Conservation (phyloP, 768 basidiomycete genomes). For the Hygrophorus pudorinus region DNA sequence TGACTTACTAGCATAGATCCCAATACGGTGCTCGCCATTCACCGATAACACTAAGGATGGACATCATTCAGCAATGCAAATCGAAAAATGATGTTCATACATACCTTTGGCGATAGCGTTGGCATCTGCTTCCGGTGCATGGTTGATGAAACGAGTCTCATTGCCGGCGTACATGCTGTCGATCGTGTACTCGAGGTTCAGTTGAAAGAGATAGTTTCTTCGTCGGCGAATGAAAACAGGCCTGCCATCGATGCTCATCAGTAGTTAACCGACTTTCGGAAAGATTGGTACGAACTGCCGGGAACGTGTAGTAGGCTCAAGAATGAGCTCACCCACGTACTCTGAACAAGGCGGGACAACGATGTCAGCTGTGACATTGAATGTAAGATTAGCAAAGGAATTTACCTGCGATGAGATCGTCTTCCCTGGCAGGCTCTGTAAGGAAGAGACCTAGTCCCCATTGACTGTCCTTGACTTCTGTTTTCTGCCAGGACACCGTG, state of each 20-base stretch:
- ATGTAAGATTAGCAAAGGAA: background rate
- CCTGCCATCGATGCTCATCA: slow-evolving; percentile 18
- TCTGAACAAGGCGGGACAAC: slow-evolving; percentile 33
- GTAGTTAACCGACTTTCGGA: background rate
- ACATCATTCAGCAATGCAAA: background rate
- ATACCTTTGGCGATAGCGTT: slow-evolving; percentile 42
- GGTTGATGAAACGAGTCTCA: slow-evolving; percentile 61
- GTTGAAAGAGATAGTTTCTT: slow-evolving; percentile 53
- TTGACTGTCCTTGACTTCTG: slow-evolving; percentile 28
- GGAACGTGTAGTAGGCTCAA: slow-evolving; percentile 34
- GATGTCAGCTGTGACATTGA: background rate
- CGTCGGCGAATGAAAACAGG: slow-evolving; percentile 34
- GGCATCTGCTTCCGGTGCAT: slow-evolving; percentile 21
- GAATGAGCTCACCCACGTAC: slow-evolving; percentile 56
- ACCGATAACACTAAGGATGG: slow-evolving; percentile 43
- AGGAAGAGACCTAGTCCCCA: slow-evolving; percentile 52
- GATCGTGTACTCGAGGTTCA: slow-evolving; percentile 37
- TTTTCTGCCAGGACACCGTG: slow-evolving; percentile 18
- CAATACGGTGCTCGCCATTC: slow-evolving; percentile 60
- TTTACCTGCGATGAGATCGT: slow-evolving; percentile 42
- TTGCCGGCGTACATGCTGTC: slow-evolving; percentile 53
- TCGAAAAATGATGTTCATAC: background rate
- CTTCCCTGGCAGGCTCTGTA: slow-evolving; percentile 28
- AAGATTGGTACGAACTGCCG: slow-evolving; percentile 33
- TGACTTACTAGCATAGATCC: slow-evolving; percentile 45